Base-by-base conservation (phyloP, 139 green algal genomes). In the Desmodesmus armatus region DNA sequence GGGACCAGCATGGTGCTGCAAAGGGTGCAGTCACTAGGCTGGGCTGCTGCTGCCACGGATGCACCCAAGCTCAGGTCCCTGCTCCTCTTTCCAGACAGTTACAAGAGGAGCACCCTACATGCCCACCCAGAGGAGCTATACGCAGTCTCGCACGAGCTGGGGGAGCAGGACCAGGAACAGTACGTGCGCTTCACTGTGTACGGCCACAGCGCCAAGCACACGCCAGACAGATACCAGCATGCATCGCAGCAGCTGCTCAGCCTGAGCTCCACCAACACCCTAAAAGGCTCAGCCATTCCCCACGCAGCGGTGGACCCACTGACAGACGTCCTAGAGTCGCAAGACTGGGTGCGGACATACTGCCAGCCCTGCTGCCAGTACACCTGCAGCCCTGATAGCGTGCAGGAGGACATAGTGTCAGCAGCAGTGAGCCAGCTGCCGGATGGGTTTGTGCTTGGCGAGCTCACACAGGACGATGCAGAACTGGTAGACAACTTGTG, bases 371-470 rank as follows among this genome's bases (percentile, higher is more conserved):
- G 76, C 39, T 71, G 27, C 11, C n/a, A 82, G 23, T 82, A 80
- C 35, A 35, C n/a, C n/a, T n/a, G n/a, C n/a, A n/a, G n/a, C n/a
- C n/a, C n/a, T n/a, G n/a, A n/a, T n/a, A n/a, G n/a, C n/a, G n/a
- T n/a, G n/a, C n/a, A n/a, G n/a, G n/a, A n/a, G n/a, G n/a, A n/a
- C n/a, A n/a, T n/a, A n/a, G n/a, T n/a, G n/a, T n/a, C n/a, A n/a
- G 49, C 74, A 70, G 51, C 74, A 81, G 23, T n/a, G n/a, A n/a
- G n/a, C n/a, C 51, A 81, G 74, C 33, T 81, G 5, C 5, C 44
- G 19, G 53, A 35, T 6, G 49, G 21, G 17, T 53, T 53, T 33
- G 31, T 70, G 49, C 74, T 81, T n/a, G 49, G 74, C 53, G 33
- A 5, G 7, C 21, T 81, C 29, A 17, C 29, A 33, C 74, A 67